Evolutionary conservation across 306 rosid genomes (phyloP).

Genomic region (Acacia confusa): DNA sequence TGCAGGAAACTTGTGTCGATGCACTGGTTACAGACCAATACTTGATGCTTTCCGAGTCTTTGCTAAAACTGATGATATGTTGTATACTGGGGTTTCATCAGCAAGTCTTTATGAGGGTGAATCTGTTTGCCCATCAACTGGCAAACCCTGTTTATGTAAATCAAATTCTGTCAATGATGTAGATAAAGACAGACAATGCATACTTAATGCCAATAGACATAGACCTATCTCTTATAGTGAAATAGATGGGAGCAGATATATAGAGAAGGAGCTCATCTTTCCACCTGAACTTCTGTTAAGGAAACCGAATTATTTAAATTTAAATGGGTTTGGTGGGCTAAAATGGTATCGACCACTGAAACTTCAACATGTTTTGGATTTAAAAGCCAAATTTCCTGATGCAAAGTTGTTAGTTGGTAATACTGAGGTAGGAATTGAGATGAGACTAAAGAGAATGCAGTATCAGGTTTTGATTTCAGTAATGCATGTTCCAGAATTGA

Average conservation of each 20-base stretch:
- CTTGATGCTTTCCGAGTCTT: constrained; percentile 88
- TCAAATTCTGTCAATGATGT: constrained; percentile 42
- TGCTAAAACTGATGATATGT: constrained; percentile 68
- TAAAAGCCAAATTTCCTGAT: constrained; percentile 69
- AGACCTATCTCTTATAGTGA: constrained; percentile 63
- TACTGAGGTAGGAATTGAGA: constrained; percentile 96
- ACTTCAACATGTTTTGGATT: constrained; percentile 66
- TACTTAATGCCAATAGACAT: constrained; percentile 37
- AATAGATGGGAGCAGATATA: constrained; percentile 76
- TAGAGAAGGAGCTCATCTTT: constrained; percentile 86
- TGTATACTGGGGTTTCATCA: constrained; percentile 62
- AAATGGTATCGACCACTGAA: constrained; percentile 81
- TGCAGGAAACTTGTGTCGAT: constrained; percentile 92
- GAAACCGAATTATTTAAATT: constrained; percentile 49
- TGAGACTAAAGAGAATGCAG: constrained; percentile 74
- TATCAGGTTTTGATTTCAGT: constrained; percentile 69
- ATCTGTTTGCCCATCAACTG: constrained; percentile 87
- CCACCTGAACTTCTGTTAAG: constrained; percentile 81
- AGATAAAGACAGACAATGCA: constrained; percentile 30
- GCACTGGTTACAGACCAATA: constrained; percentile 97
- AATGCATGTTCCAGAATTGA: constrained; percentile 75
- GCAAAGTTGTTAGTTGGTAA: constrained; percentile 90
- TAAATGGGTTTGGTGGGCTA: constrained; percentile 80
- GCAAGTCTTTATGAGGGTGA: constrained; percentile 49
- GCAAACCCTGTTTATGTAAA: constrained; percentile 83